These are phyloP conservation scores for Cordyceps cateniannulata DNA, from an alignment of 2,329 filamentous ascomycete genomes.

Conservation along the genomic window DNA sequence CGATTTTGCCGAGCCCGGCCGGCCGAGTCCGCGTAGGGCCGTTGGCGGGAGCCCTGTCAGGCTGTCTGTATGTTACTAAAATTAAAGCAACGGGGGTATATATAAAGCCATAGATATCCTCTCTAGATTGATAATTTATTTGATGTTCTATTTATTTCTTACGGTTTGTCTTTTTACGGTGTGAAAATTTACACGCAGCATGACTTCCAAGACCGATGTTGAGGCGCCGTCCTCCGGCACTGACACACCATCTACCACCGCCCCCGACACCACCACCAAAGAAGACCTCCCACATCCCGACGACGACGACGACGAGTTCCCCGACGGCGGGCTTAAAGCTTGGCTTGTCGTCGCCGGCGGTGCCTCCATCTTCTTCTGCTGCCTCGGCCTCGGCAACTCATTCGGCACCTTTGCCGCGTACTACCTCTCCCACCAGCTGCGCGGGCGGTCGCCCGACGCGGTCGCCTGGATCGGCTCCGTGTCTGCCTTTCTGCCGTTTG, in stretches of 20 bases:
- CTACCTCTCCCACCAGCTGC: slow-evolving; percentile 22
- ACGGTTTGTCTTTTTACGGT: no score
- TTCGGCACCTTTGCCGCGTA: slow-evolving; percentile 23
- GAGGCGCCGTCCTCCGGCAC: background rate
- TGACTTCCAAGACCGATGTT: background rate
- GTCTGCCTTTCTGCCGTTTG: slow-evolving; percentile 21
- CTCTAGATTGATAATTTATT: background rate
- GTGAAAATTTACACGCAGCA: no score
- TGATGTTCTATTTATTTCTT: no score
- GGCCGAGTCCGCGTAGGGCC: background rate
- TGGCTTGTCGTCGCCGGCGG: slow-evolving; percentile 17
- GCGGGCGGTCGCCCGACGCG: slow-evolving; percentile 17
- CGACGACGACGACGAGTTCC: background rate
- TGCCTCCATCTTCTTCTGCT: slow-evolving; percentile 20
- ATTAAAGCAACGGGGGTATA: no score
- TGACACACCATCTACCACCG: background rate
- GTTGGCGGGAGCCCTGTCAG: background rate
- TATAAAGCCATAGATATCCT: background rate
- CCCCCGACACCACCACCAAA: background rate
- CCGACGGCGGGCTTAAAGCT: slow-evolving; percentile 12
- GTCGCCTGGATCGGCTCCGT: slow-evolving; percentile 23
- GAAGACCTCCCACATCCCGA: background rate
- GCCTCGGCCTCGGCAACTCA: slow-evolving; percentile 22
- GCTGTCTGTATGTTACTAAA: background rate
- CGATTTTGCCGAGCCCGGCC: background rate